These are phyloP conservation scores for Penicillium sp. DNA, from an alignment of 2,329 filamentous ascomycete species.

Conservation along the genomic window DNA sequence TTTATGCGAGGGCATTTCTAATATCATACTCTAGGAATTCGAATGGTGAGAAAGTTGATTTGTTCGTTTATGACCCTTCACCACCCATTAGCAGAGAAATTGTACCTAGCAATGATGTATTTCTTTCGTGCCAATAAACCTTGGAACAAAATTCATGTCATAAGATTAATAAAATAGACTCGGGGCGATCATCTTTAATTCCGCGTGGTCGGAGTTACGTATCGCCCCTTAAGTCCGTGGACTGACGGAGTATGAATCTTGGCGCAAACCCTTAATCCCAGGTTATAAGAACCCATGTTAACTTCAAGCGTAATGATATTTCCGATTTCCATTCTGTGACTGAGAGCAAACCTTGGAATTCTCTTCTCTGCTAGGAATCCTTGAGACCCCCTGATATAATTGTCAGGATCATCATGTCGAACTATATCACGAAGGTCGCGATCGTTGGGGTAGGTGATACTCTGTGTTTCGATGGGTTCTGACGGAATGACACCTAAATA, in stretches of 20 bases:
- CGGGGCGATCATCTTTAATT: background rate
- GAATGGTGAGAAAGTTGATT: background rate
- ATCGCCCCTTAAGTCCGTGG: background rate
- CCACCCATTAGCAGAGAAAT: background rate
- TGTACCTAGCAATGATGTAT: background rate
- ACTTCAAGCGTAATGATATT: background rate
- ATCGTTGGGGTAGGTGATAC: slow-evolving; percentile 11
- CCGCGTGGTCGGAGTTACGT: background rate
- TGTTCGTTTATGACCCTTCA: no score
- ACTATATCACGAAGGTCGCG: slow-evolving; percentile 14
- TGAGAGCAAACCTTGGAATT: background rate
- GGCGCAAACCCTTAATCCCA: background rate
- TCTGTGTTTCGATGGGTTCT: background rate
- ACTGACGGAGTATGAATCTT: background rate
- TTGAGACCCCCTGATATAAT: background rate
- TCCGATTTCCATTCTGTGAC: no score
- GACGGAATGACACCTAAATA: no score
- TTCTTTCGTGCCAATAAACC: no score
- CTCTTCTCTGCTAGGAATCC: background rate
- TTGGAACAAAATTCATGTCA: no score
- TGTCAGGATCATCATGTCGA: background rate
- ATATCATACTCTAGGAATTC: background rate
- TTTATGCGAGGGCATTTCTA: background rate
- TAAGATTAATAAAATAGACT: no score
- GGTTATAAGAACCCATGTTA: background rate